These are phyloP conservation scores for Metschnikowia borealis DNA, from an alignment of 805 yeast genomes.

Conservation along the genomic window DNA sequence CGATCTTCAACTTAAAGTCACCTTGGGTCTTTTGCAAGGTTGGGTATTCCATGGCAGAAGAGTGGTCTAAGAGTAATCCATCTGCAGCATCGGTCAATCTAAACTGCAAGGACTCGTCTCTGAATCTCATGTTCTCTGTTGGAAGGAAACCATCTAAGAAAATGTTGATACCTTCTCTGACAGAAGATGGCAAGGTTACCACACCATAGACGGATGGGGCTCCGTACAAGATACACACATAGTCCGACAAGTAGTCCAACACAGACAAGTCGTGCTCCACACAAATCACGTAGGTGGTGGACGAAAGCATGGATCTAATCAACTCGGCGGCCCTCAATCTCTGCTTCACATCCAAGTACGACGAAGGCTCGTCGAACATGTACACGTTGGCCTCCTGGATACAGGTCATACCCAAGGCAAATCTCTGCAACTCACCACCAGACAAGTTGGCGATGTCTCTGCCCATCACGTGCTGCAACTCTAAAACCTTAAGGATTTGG, in stretches of 20 bases:
- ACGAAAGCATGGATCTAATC: conserved; percentile 77
- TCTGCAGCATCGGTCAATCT: conserved; percentile 89
- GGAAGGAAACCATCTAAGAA: conserved; percentile 98
- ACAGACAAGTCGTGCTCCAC: conserved; percentile 99
- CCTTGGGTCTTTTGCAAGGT: conserved; percentile 89
- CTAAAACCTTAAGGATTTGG: conserved; percentile 63
- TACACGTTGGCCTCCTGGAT: conserved; percentile 92
- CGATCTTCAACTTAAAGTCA: conserved; percentile 81
- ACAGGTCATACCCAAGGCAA: conserved; percentile 96
- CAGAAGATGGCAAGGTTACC: conserved; percentile 93
- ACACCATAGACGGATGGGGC: conserved; percentile 99
- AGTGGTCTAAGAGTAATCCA: conserved; percentile 67
- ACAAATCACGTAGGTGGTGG: conserved; percentile 83
- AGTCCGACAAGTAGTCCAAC: conserved; percentile 93
- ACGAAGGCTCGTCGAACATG: conserved; percentile 99
- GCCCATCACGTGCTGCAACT: conserved; percentile 67
- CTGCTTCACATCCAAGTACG: conserved; percentile 97
- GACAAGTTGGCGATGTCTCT: conserved; percentile 89
- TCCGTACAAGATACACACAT: conserved; percentile 94
- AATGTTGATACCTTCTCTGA: conserved; percentile 98
- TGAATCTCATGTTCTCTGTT: conserved; percentile 93
- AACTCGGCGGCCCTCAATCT: conserved; percentile 96
- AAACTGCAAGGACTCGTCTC: conserved; percentile 93
- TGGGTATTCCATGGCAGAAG: conserved; percentile 76
- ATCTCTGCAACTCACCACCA: conserved; percentile 98